These are phyloP conservation scores for Ulvella scutata DNA, from an alignment of 139 green algal genomes.

Conservation along the genomic window DNA sequence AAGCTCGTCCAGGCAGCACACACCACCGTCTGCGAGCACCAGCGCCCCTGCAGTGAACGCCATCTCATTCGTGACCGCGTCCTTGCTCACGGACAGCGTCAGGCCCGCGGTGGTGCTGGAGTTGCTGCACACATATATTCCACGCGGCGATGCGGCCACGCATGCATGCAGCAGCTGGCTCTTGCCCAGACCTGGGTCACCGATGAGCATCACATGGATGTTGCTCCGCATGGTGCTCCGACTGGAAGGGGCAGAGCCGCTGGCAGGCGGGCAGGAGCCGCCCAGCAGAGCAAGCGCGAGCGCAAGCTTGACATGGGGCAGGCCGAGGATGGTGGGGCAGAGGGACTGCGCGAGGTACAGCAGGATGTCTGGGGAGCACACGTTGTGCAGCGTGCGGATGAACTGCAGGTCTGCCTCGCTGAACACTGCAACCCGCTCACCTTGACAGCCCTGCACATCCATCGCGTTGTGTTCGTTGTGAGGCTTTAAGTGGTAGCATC, in stretches of 20 bases:
- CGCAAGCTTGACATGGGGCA: slow-evolving; percentile 80
- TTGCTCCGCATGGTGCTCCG: slow-evolving; percentile 39
- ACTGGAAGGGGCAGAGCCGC: slow-evolving; percentile 33
- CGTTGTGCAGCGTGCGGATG: slow-evolving; percentile 50
- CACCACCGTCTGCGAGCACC: slow-evolving; percentile 65
- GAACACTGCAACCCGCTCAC: slow-evolving; percentile 21
- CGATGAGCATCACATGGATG: slow-evolving; percentile 73
- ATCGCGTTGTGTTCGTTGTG: no score
- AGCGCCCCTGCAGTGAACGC: slow-evolving; percentile 79
- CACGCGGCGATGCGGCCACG: slow-evolving; percentile 47
- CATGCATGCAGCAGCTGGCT: slow-evolving; percentile 76
- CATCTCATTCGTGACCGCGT: slow-evolving; percentile 42
- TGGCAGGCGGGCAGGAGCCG: slow-evolving; percentile 28
- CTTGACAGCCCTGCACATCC: no score
- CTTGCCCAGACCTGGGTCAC: slow-evolving; percentile 78
- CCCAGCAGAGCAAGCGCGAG: slow-evolving; percentile 78
- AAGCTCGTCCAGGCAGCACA: slow-evolving; percentile 90
- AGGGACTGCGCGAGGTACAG: slow-evolving; percentile 63
- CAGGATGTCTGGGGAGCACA: slow-evolving; percentile 31
- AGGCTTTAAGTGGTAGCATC: no score
- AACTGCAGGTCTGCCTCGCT: slow-evolving; percentile 65
- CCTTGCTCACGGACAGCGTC: slow-evolving; percentile 59
- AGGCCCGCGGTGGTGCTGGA: slow-evolving; percentile 56
- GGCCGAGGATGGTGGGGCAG: slow-evolving; percentile 76
- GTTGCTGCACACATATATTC: slow-evolving; percentile 88